Evolutionary conservation across 2,329 filamentous ascomycete species (phyloP).

Genomic region (Apiospora pterosperma): DNA sequence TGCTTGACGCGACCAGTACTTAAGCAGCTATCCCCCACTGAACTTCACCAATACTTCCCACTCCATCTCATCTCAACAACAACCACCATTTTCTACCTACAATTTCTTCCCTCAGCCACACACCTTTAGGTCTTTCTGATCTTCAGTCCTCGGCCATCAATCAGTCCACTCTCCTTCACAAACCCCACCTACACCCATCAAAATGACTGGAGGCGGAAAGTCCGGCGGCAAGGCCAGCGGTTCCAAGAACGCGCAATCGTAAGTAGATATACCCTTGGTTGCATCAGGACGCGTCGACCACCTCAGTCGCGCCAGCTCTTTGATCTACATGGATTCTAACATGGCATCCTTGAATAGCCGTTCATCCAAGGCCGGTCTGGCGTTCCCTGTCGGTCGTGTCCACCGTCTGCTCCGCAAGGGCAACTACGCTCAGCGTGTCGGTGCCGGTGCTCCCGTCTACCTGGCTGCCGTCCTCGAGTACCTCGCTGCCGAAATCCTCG

Average conservation of each 20-base stretch:
- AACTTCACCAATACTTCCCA: constrained; percentile 10
- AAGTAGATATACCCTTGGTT: constrained; percentile 44
- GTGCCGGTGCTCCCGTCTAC: constrained; percentile 97
- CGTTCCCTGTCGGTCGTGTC: constrained; percentile 98
- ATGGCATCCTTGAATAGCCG: constrained; percentile 55
- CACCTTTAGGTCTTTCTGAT: constrained; percentile 15
- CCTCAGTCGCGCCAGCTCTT: background rate
- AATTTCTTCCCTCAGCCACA: constrained; percentile 16
- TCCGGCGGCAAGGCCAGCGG: constrained; percentile 99
- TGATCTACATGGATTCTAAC: constrained; percentile 33
- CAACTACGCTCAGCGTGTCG: constrained; percentile 99
- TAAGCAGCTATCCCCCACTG: constrained; percentile 30
- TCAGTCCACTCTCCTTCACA: constrained; percentile 3
- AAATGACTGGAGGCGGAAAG: constrained; percentile 99
- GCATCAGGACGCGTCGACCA: constrained; percentile 36
- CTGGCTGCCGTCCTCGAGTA: constrained; percentile 98
- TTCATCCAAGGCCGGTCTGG: constrained; percentile 98
- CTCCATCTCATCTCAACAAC: constrained; percentile 32
- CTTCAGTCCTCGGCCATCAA: constrained; percentile 11
- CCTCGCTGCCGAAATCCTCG: constrained; percentile 96
- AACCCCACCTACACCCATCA: constrained; percentile 48
- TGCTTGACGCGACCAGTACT: constrained; percentile 30
- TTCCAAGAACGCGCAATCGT: constrained; percentile 99
- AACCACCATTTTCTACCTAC: constrained; percentile 31
- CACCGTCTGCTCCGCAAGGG: constrained; percentile 98